Conservation (phyloP, 1,284 basidiomycete genomes). For the Trichosporon faecale region DNA sequence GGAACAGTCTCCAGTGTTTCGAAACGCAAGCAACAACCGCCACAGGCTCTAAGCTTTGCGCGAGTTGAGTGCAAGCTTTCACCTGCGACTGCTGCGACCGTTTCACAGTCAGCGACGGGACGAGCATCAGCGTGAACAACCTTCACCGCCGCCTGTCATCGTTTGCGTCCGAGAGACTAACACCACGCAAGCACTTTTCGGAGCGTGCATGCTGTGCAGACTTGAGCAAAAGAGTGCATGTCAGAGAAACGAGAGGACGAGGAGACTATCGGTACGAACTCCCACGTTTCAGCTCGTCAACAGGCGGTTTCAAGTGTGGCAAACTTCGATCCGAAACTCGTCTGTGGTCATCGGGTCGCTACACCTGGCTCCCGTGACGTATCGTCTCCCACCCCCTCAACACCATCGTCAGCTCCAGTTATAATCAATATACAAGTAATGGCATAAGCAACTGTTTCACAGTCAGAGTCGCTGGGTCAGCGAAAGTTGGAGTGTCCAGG, state of each 20-base stretch:
- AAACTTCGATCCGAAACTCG: not conserved
- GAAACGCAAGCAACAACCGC: not conserved
- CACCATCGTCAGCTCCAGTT: too few relatives aligned
- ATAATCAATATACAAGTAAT: not conserved
- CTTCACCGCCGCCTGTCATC: not conserved
- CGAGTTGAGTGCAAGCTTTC: not conserved
- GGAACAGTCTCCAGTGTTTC: not conserved
- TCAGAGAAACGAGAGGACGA: too few relatives aligned
- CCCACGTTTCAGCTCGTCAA: not conserved
- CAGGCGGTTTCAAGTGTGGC: not conserved
- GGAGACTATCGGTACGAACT: too few relatives aligned
- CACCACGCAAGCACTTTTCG: too few relatives aligned
- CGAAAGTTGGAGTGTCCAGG: not conserved
- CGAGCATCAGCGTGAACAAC: not conserved
- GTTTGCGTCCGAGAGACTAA: not conserved
- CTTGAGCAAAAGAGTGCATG: too few relatives aligned
- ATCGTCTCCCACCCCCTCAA: not conserved
- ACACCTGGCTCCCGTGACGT: not conserved
- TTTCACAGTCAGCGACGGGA: not conserved
- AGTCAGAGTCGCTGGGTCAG: not conserved
- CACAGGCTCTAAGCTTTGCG: not conserved
- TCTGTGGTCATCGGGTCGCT: not conserved
- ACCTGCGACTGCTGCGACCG: not conserved
- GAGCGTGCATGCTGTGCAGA: too few relatives aligned
- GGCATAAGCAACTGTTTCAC: not conserved